A percentile compares a stretch with the other conserved stretches of the same genome.
Evolutionary conservation across 306 rosid species (phyloP).

Genomic region (Neltuma alba): DNA sequence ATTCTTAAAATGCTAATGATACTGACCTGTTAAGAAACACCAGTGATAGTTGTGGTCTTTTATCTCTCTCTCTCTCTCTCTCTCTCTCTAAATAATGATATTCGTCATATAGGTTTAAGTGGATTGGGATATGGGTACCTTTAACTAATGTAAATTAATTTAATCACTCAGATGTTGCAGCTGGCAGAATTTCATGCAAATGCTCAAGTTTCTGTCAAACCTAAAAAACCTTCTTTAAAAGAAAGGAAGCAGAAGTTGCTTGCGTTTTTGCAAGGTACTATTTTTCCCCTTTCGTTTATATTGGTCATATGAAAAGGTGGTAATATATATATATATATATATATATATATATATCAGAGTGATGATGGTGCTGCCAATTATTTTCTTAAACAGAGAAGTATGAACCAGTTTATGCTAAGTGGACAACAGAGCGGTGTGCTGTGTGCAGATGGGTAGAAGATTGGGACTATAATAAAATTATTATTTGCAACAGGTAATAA

Average conservation of each 20-base stretch:
- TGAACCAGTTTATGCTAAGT: constrained; percentile 89
- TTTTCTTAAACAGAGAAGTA: constrained; percentile 75
- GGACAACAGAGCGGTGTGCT: constrained; percentile 99
- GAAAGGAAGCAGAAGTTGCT: constrained; percentile 92
- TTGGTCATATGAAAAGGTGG: constrained; percentile 28
- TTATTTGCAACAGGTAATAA: constrained; percentile 86
- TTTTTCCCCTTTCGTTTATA: constrained; percentile 29
- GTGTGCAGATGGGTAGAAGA: constrained; percentile 99
- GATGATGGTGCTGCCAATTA: constrained; percentile 24
- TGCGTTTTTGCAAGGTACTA: constrained; percentile 84
- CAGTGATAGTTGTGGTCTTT: constrained; percentile 1
- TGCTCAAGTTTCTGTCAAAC: constrained; percentile 70
- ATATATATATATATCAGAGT: constrained; percentile 35
- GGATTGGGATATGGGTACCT: not conserved
- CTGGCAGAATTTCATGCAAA: constrained; percentile 89
- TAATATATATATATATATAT: constrained; percentile 39
- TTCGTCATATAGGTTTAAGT: constrained; percentile 3
- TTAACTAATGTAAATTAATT: constrained; percentile 38
- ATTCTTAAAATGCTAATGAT: constrained; percentile 22
- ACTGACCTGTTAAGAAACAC: not conserved
- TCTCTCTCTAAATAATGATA: too few relatives aligned
- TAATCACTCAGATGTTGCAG: constrained; percentile 85
- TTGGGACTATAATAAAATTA: constrained; percentile 98
- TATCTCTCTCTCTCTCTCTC: not conserved
- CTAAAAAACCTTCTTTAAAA: constrained; percentile 83